Evolutionary conservation across 768 basidiomycete species (phyloP).

Genomic region (Infundibulicybe gibba): DNA sequence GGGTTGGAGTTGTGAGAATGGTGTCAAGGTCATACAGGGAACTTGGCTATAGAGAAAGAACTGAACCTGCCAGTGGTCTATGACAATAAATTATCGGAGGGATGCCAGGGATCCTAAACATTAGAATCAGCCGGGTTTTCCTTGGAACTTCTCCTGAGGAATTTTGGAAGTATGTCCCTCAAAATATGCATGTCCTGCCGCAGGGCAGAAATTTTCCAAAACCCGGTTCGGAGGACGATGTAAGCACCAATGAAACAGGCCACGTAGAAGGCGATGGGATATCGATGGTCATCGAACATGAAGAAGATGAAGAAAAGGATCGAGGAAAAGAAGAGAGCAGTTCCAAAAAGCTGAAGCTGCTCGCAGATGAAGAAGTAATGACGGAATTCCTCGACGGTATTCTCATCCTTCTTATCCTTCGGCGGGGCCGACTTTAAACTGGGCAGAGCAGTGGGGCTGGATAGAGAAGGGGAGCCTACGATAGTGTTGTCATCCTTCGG

Average conservation of each 20-base stretch:
- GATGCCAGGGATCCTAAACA: too few species aligned
- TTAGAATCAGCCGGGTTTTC: too few species aligned
- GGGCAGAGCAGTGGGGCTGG: neutral
- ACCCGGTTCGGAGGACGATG: constrained; percentile 21
- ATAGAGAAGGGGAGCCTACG: too few species aligned
- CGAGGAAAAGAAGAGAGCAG: constrained; percentile 20
- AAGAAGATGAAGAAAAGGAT: constrained; percentile 22
- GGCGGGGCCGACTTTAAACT: constrained; percentile 9
- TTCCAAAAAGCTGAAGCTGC: constrained; percentile 27
- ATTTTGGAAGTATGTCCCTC: too few species aligned
- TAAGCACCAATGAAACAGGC: constrained; percentile 12
- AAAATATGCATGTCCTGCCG: too few species aligned
- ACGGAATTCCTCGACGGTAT: constrained; percentile 8
- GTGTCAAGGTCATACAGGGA: too few species aligned
- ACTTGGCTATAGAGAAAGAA: too few species aligned
- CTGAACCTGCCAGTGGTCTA: too few species aligned
- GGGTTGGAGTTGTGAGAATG: too few species aligned
- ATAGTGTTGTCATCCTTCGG: neutral
- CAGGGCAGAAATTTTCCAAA: constrained; percentile 21
- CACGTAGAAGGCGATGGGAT: constrained; percentile 20
- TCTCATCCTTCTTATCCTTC: too few species aligned
- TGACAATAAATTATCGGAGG: too few species aligned
- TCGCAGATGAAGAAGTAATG: constrained; percentile 24
- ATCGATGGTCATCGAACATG: constrained; percentile 22
- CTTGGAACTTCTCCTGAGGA: too few species aligned